Base-by-base conservation (phyloP, 305 asterid species). In the Solanum hybrid region DNA sequence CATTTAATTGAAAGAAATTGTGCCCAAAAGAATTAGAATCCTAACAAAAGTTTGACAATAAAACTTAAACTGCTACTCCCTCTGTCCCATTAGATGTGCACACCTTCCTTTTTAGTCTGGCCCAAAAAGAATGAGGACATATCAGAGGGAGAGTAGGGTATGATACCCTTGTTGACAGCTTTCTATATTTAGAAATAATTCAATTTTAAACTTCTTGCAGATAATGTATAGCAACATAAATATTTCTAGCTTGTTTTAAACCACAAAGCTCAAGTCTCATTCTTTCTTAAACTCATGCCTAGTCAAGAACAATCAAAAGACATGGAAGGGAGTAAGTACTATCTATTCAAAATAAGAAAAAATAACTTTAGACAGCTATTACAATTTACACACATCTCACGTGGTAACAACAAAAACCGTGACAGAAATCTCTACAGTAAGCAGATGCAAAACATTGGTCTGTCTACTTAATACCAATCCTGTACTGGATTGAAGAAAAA, bases 121-220 rank as follows among this genome's bases (percentile, higher is more conserved):
- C 85, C 56, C 19, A 78, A 36, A 78, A 36, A 36, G 98, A 98
- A 10, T 96, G 97, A 7, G 97, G 93, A 27, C 13, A 90, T 97
- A 72, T 97, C 98, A 0, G 98, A 97, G 10, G 99, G 98, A 89
- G 72, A 22, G 72, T 97, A 29, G 98, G 98, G 9, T 92, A 95
- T 81, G 99, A 96, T 91, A 96, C 94, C 80, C 96, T 97, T 8
- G 98, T 95, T 10, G 98, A 97, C 60, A 11, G 32, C 85, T 78
- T 36, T 78, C 60, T 24, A 79, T 37, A 79, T 37, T 37, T n/a
- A 79, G 31, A n/a, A 79, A 37, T n/a, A 36, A 36, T 3, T 79
- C 64, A 79, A 79, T 79, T 37, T 78, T n/a, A 37, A 79, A 37
- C 85, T 78, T n/a, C 56, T 35, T 6, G 27, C 42, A 79, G 64